Conservation (phyloP, 805 yeast species). For the Pichia sporocuriosa region DNA sequence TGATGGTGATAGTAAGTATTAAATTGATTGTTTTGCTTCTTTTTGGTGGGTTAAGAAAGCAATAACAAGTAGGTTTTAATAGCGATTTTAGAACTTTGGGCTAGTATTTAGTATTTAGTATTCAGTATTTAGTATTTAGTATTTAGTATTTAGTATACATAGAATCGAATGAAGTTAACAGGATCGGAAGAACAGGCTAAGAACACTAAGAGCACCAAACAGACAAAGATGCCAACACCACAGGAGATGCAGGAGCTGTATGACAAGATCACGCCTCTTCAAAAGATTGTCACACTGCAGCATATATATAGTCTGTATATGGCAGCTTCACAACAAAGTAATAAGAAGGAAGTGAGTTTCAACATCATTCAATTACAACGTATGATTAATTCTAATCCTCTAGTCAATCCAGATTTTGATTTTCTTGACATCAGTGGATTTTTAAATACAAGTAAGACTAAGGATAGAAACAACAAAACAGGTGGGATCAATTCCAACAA, state of each 20-base stretch:
- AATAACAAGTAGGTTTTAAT: too few species aligned
- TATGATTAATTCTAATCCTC: slow-evolving; percentile 32
- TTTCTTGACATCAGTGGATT: slow-evolving; percentile 27
- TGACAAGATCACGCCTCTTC: slow-evolving; percentile 28
- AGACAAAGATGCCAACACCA: slow-evolving; percentile 22
- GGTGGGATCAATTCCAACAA: neutral
- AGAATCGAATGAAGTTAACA: too few species aligned
- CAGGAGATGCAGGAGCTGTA: slow-evolving; percentile 25
- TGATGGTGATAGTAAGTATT: too few species aligned
- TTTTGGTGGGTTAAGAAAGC: too few species aligned
- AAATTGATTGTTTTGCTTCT: too few species aligned
- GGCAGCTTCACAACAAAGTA: slow-evolving; percentile 30
- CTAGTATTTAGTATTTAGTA: too few species aligned
- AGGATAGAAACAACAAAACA: neutral
- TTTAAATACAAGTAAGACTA: slow-evolving; percentile 15
- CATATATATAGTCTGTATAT: slow-evolving; percentile 31
- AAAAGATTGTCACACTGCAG: slow-evolving; percentile 32
- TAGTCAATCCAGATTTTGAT: slow-evolving; percentile 31
- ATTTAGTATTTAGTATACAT: too few species aligned
- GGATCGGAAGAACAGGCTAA: neutral
- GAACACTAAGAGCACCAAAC: slow-evolving; percentile 4
- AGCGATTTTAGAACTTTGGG: too few species aligned
- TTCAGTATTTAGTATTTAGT: too few species aligned
- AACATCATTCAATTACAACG: slow-evolving; percentile 31
- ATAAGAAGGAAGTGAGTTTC: slow-evolving; percentile 30